Conservation (phyloP, 208 protist genomes). For the Trypanosoma cruzi region DNA sequence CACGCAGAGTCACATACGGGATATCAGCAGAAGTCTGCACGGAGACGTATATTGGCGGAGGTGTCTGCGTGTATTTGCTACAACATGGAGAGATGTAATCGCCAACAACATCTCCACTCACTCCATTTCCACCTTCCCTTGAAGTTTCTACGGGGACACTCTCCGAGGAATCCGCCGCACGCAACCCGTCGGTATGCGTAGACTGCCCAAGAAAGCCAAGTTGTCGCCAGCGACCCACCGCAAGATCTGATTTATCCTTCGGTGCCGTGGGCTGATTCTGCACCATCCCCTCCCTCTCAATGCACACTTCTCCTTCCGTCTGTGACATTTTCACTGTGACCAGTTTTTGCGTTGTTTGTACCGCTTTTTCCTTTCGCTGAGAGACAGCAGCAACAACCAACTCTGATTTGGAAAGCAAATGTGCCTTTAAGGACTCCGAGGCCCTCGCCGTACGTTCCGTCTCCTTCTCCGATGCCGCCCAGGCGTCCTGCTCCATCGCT, state of each 20-base stretch:
- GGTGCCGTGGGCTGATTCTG: neutral
- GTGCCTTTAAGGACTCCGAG: neutral
- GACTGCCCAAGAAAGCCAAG: neutral
- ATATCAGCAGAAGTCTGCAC: slow-evolving; percentile 1
- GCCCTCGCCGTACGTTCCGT: neutral
- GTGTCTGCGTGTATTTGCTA: slow-evolving; percentile 2
- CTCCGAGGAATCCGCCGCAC: neutral
- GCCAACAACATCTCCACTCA: neutral
- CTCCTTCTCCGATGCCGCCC: neutral
- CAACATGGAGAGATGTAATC: neutral
- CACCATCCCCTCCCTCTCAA: neutral
- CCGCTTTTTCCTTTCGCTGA: neutral
- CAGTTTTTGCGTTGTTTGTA: neutral
- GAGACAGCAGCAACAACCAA: neutral
- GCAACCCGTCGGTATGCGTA: neutral
- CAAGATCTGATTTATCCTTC: neutral
- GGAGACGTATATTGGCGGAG: neutral
- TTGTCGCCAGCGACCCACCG: neutral
- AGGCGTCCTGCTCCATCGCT: neutral
- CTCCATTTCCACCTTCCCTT: neutral
- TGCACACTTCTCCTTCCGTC: neutral
- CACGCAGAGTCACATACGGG: too few species aligned
- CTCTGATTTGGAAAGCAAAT: neutral
- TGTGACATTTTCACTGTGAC: neutral
- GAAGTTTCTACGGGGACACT: neutral